Base-by-base conservation (phyloP, 2,329 filamentous ascomycete genomes). In the Colletotrichum truncatum region DNA sequence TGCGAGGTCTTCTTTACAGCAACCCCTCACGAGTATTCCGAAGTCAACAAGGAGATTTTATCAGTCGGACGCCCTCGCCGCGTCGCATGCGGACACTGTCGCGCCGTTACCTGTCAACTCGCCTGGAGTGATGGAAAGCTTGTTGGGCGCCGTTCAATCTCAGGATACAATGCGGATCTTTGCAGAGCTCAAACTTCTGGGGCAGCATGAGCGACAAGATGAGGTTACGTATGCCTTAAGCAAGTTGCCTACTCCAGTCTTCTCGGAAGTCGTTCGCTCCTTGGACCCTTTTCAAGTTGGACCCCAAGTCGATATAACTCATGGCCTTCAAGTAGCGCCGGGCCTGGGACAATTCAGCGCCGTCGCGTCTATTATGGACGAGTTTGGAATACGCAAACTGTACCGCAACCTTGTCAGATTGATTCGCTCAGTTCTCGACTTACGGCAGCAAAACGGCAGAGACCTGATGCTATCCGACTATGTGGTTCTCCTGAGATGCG, bases 191-290 rank as follows among this genome's bases (percentile, higher is more conserved):
- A 48, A 72, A 30, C 28, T 57, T 23, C 78, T 78, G 73, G 71
- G 71, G 28, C 36, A 12, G 5, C 45, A 66, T 11, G 21, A 59
- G 32, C 55, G 25, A 28, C 34, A 26, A 9, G 41, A 56, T 3
- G 48, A 66, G 32, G 52, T 51, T 12, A 54, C 41, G 9, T 55
- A 59, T 5, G 52, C 60, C 12, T 21, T 69, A 7, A 12, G 23
- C 6, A 21, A 67, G 0, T 72, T 93, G 21, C 82, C 89, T 0
- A 74, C 81, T 2, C 79, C 83, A 1, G 84, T 84, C 1, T 89
- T 93, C 71, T 87, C 88, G 2, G 88, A 91, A 67, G 84, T 91
- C 9, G 74, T 94, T 28, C 83, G 84, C 32, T 81, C 83, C 5
- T 75, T 94, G 8, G 88, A 92, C 62, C 90, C 91, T 0, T 71